phyloP scores from a whole-genome alignment of 1,284 basidiomycete species.

The Thelephora terrestris region DNA sequence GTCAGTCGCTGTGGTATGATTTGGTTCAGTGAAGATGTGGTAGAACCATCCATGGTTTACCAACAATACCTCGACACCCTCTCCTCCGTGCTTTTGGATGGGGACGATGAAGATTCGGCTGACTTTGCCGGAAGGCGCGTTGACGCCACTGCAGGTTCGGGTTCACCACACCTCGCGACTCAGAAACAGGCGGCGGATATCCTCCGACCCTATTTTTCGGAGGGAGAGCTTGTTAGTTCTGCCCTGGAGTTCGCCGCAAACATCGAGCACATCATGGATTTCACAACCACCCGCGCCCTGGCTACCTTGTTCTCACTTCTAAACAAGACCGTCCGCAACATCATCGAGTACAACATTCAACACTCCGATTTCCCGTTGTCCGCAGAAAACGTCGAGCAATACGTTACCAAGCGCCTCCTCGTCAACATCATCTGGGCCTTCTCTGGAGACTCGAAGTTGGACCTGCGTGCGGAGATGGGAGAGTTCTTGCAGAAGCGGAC shows the following conservation, averaged over 20 bases:
- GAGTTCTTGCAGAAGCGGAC: constrained; percentile 81
- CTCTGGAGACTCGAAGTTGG: constrained; percentile 90
- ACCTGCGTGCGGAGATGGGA: constrained; percentile 84
- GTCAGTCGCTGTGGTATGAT: constrained; percentile 99
- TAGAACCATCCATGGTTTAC: constrained; percentile 89
- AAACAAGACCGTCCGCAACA: constrained; percentile 91
- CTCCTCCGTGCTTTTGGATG: constrained; percentile 71
- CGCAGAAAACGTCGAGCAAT: constrained; percentile 79
- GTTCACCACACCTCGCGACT: constrained; percentile 59
- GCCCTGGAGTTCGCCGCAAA: constrained; percentile 75
- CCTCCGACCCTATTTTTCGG: constrained; percentile 75
- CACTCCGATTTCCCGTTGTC: constrained; percentile 93
- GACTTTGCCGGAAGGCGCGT: constrained; percentile 52
- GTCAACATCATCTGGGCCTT: constrained; percentile 97
- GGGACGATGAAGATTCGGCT: constrained; percentile 78
- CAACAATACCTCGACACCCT: constrained; percentile 80
- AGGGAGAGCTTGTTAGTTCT: constrained; percentile 72
- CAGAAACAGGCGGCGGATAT: constrained; percentile 77
- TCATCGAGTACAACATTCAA: constrained; percentile 91
- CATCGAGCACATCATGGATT: constrained; percentile 98
- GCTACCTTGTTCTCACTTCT: constrained; percentile 95
- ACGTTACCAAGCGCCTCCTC: constrained; percentile 84
- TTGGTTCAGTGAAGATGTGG: constrained; percentile 98
- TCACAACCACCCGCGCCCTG: constrained; percentile 84
- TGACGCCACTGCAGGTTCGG: constrained; percentile 42